phyloP scores from a whole-genome alignment of 305 asterid genomes.

The Rubia occidens region DNA sequence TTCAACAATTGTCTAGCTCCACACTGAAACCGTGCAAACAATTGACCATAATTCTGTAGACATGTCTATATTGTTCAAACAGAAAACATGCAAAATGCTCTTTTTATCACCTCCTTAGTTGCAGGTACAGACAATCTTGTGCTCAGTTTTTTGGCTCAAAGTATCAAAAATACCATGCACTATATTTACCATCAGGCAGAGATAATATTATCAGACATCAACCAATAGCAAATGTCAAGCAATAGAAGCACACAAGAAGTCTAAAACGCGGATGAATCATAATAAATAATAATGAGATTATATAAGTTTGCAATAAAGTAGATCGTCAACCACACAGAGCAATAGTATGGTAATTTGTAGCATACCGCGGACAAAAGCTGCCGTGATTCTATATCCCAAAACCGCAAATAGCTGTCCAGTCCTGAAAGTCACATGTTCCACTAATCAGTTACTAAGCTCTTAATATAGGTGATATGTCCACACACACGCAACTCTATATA shows the following conservation, averaged over 20 bases:
- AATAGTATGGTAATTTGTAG: constrained; percentile 17
- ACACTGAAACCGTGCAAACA: background rate
- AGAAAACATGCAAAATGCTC: background rate
- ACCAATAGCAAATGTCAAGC: background rate
- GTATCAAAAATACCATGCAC: background rate
- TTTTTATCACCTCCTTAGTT: background rate
- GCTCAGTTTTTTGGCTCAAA: too few species aligned
- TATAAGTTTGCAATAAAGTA: background rate
- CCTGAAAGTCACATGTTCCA: constrained; percentile 31
- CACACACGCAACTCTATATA: background rate
- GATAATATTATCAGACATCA: background rate
- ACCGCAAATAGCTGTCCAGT: constrained; percentile 79
- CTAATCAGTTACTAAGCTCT: background rate
- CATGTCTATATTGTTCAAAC: background rate
- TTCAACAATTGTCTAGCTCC: background rate
- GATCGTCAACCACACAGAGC: constrained; percentile 1
- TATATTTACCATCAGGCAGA: background rate
- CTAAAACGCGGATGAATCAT: background rate
- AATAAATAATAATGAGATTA: background rate
- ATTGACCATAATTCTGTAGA: background rate
- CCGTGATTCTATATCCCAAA: constrained; percentile 70
- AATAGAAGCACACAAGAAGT: background rate
- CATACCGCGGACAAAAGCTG: constrained; percentile 83
- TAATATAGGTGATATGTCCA: background rate
- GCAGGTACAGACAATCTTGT: background rate